A percentile compares a stretch with the other conserved stretches of the same genome.
Evolutionary conservation across 257 asterid genomes (phyloP).

Genomic region (Osmanthus fragrans): DNA sequence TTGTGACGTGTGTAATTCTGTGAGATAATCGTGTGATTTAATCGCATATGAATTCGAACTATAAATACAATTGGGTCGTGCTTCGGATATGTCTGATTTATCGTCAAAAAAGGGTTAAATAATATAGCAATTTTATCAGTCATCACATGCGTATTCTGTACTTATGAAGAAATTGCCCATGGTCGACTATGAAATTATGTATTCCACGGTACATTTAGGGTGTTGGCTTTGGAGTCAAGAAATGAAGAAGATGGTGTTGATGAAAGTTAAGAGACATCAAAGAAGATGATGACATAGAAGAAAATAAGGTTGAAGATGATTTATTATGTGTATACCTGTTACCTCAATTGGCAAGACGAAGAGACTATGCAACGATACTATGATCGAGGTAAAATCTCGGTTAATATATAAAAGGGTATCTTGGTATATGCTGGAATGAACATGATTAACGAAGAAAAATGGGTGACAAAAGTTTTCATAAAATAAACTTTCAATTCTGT

Average conservation of each 20-base stretch:
- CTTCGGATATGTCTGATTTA: no score
- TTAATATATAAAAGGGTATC: no score
- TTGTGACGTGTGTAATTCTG: no score
- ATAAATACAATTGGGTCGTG: no score
- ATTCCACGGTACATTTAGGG: neutral
- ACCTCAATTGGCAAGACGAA: constrained; percentile 46
- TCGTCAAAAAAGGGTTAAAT: no score
- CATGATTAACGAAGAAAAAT: neutral
- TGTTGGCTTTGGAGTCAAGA: neutral
- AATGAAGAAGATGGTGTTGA: constrained; percentile 11
- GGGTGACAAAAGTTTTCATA: neutral
- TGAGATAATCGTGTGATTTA: no score
- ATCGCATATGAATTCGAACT: no score
- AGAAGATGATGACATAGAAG: neutral
- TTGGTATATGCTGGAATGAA: neutral
- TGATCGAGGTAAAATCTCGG: neutral
- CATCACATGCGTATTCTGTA: constrained; percentile 5
- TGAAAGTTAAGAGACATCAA: constrained; percentile 30
- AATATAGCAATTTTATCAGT: constrained; percentile 14
- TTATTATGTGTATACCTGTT: constrained; percentile 41
- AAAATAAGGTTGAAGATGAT: constrained; percentile 24
- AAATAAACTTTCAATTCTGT: constrained; percentile 26
- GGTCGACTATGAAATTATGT: neutral
- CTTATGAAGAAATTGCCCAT: neutral
- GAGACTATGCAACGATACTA: constrained; percentile 59